Percentiles rank a stretch among this genome's conserved stretches.
Conservation (phyloP, 1,284 basidiomycete genomes). For the Austropuccinia psidii region DNA sequence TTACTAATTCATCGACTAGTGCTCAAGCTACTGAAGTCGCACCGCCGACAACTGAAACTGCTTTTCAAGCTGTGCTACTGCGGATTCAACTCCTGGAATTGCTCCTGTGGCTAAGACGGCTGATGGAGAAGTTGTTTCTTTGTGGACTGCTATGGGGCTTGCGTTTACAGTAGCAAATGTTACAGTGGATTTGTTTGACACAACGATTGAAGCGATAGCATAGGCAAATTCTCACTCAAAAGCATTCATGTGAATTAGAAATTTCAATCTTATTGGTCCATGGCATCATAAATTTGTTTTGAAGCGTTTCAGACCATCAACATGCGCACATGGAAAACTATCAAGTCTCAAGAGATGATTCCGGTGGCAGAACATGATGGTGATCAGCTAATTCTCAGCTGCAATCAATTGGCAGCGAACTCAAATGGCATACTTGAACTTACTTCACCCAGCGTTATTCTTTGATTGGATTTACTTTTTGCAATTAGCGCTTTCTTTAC, state of each 20-base stretch:
- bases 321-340: slow-evolving; percentile 64
- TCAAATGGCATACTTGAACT: slow-evolving; percentile 75
- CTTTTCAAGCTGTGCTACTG: too few relatives aligned
- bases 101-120: background rate
- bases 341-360: slow-evolving; percentile 89
- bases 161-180: slow-evolving; percentile 66
- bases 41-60: too few relatives aligned
- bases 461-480: slow-evolving; percentile 87
- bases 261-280: slow-evolving; percentile 69
- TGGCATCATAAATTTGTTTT: slow-evolving; percentile 77
- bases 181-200: slow-evolving; percentile 85
- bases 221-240: slow-evolving; percentile 76
- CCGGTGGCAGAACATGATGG: slow-evolving; percentile 80
- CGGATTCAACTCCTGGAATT: too few relatives aligned
- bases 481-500: slow-evolving; percentile 78
- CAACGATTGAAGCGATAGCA: slow-evolving; percentile 66
- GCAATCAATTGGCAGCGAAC: slow-evolving; percentile 61
- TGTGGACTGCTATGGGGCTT: slow-evolving; percentile 67
- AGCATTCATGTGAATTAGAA: slow-evolving; percentile 74
- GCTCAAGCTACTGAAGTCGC: slow-evolving; percentile 31
- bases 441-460: slow-evolving; percentile 87
- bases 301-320: slow-evolving; percentile 87
- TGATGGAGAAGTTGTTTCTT: slow-evolving; percentile 56
- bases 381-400: slow-evolving; percentile 91
- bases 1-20: slow-evolving; percentile 57